Evolutionary conservation across 371 early-diverging fungal species (phyloP).

Genomic region (Syncephalastrum monosporum): DNA sequence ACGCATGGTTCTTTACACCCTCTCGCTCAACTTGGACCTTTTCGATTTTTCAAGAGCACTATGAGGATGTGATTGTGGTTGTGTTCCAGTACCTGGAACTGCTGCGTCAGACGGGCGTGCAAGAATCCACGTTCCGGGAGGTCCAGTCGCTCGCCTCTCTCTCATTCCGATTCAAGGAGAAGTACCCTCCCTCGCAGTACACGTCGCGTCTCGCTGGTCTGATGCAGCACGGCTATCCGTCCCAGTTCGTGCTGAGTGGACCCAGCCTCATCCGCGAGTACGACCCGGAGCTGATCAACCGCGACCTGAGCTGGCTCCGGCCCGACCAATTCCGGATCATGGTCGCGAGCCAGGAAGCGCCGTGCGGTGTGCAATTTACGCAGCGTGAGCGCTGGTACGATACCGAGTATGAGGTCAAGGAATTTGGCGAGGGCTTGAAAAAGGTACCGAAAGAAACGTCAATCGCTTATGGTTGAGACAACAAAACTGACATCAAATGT

Average conservation of each 20-base stretch:
- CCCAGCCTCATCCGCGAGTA: slow-evolving; percentile 63
- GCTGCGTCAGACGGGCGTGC: slow-evolving; percentile 66
- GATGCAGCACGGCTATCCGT: slow-evolving; percentile 69
- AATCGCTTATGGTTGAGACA: no score
- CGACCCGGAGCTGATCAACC: slow-evolving; percentile 59
- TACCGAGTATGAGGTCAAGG: slow-evolving; percentile 77
- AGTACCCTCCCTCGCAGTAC: slow-evolving; percentile 63
- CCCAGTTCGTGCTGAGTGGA: slow-evolving; percentile 71
- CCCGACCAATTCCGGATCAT: slow-evolving; percentile 70
- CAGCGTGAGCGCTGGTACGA: slow-evolving; percentile 78
- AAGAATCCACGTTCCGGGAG: slow-evolving; percentile 80
- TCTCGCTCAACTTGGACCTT: no score
- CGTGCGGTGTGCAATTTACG: slow-evolving; percentile 45
- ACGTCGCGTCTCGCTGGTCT: slow-evolving; percentile 59
- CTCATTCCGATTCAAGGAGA: slow-evolving; percentile 84
- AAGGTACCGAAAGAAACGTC: slow-evolving; percentile 31
- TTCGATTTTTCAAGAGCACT: slow-evolving; percentile 41
- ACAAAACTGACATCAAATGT: no score
- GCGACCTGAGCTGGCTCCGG: slow-evolving; percentile 57
- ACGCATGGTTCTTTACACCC: not conserved
- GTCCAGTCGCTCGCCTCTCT: slow-evolving; percentile 67
- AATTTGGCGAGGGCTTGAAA: slow-evolving; percentile 54
- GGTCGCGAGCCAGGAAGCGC: slow-evolving; percentile 44
- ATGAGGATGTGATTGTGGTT: slow-evolving; percentile 72
- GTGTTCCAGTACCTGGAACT: slow-evolving; percentile 90